Evolutionary conservation across 129 eudicot genomes (phyloP).

Genomic region (Flaveria trinervia): DNA sequence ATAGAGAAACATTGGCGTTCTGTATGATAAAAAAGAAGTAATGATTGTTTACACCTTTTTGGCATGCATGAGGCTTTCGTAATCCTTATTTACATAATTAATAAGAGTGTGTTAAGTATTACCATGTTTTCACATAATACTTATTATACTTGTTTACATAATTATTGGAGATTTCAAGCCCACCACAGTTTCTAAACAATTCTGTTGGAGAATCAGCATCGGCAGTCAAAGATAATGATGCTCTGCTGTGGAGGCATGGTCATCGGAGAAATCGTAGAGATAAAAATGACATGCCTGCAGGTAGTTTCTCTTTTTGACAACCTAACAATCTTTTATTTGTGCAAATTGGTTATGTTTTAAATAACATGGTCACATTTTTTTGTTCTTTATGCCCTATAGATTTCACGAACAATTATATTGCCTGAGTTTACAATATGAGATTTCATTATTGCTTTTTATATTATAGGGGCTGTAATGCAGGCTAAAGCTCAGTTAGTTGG

Average conservation of each 20-base stretch:
- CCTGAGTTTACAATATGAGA: constrained; percentile 1
- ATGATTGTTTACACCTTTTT: constrained; percentile 5
- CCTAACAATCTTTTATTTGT: not conserved
- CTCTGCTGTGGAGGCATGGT: constrained; percentile 58
- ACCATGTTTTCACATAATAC: not conserved
- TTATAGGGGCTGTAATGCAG: constrained; percentile 80
- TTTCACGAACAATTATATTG: not conserved
- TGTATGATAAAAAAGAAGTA: not conserved
- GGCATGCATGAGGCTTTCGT: not conserved
- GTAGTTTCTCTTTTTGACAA: constrained; percentile 32
- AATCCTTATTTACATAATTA: not conserved
- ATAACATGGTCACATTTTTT: not conserved
- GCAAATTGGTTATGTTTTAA: not conserved
- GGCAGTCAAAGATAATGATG: constrained; percentile 47
- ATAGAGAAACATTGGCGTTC: constrained; percentile 1
- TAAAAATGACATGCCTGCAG: constrained; percentile 70
- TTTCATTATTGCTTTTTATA: constrained; percentile 3
- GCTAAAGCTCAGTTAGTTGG: constrained; percentile 89
- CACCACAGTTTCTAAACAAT: constrained; percentile 88
- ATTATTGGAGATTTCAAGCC: constrained; percentile 77
- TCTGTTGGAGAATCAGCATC: constrained; percentile 50
- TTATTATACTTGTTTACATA: constrained; percentile 13
- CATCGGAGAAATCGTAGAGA: constrained; percentile 60
- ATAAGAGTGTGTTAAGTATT: not conserved
- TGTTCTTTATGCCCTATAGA: not conserved